These are phyloP conservation scores for Pythium aquatile DNA, from an alignment of 352 stramenopile species.

Conservation along the genomic window DNA sequence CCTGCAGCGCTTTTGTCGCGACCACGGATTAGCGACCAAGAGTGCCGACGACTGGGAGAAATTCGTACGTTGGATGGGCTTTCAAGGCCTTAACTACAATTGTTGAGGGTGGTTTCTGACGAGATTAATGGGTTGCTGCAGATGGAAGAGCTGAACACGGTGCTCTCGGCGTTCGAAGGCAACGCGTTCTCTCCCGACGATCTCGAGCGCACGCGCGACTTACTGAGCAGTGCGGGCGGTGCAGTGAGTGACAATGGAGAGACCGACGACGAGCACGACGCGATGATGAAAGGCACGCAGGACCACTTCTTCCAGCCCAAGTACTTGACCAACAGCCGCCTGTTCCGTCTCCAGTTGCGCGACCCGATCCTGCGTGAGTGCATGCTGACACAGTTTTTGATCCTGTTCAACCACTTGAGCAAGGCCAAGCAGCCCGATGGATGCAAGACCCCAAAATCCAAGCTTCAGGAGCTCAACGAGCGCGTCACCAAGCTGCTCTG, in stretches of 20 bases:
- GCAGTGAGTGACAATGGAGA: neutral
- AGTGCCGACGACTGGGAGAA: conserved; percentile 74
- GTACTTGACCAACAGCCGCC: conserved; percentile 90
- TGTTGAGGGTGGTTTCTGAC: neutral
- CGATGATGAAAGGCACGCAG: conserved; percentile 26
- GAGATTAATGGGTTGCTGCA: conserved; percentile 19
- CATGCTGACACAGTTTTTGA: conserved; percentile 88
- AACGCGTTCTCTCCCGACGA: conserved; percentile 85
- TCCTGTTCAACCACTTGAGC: conserved; percentile 73
- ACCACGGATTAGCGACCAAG: conserved; percentile 63
- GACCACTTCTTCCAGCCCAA: conserved; percentile 92
- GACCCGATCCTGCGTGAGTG: conserved; percentile 88
- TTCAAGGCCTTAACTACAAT: too few relatives aligned
- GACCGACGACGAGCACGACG: conserved; percentile 12
- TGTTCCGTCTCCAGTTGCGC: conserved; percentile 89
- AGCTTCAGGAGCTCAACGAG: conserved; percentile 58
- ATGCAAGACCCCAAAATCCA: conserved; percentile 53
- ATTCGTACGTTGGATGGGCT: conserved; percentile 60
- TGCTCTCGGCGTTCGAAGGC: conserved; percentile 81
- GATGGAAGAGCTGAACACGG: conserved; percentile 75
- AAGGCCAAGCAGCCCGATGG: conserved; percentile 53
- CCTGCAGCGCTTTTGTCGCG: conserved; percentile 84
- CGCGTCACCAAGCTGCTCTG: conserved; percentile 78
- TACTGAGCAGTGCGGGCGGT: conserved; percentile 23
- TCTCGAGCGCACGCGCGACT: conserved; percentile 61